Conservation (phyloP, 495 filamentous ascomycete species). For the Trypethelium eluteriae region DNA sequence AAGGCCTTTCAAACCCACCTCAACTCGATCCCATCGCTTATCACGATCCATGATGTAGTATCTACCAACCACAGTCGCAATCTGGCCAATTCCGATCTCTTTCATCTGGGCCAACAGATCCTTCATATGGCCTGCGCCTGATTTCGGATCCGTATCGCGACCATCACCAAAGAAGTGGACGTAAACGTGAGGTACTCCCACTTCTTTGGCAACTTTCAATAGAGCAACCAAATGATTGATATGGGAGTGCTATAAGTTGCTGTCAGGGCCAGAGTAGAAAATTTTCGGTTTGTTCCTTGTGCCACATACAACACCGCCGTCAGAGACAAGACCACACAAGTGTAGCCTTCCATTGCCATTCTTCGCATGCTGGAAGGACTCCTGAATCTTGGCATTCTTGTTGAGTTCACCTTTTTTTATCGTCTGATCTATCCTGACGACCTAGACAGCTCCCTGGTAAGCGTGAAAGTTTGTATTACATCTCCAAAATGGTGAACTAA, state of each 20-base stretch:
- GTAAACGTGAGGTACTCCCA: slow-evolving; percentile 79
- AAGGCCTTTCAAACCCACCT: slow-evolving; percentile 81
- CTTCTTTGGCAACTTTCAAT: slow-evolving; percentile 79
- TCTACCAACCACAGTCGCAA: slow-evolving; percentile 89
- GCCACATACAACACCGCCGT: slow-evolving; percentile 73
- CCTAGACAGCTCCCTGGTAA: slow-evolving; percentile 12
- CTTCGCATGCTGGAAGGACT: slow-evolving; percentile 73
- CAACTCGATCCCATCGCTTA: slow-evolving; percentile 95
- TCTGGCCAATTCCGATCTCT: slow-evolving; percentile 75
- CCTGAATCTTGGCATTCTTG: slow-evolving; percentile 68
- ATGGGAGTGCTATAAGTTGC: slow-evolving; percentile 61
- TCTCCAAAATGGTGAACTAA: slow-evolving; percentile 9
- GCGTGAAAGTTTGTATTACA: background rate
- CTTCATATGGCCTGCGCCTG: slow-evolving; percentile 75
- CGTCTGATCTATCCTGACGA: slow-evolving; percentile 91
- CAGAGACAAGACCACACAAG: slow-evolving; percentile 79
- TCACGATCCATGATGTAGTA: slow-evolving; percentile 99
- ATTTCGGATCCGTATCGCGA: slow-evolving; percentile 95
- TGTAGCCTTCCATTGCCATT: slow-evolving; percentile 86
- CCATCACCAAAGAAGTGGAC: slow-evolving; percentile 99
- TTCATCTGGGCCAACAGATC: slow-evolving; percentile 67
- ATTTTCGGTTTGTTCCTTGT: slow-evolving; percentile 9
- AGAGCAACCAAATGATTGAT: slow-evolving; percentile 85
- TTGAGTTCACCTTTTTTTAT: slow-evolving; percentile 81
- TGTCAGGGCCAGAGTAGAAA: background rate